Evolutionary conservation across 2,329 filamentous ascomycete genomes (phyloP).

Genomic region (Stagonosporopsis tanaceti): DNA sequence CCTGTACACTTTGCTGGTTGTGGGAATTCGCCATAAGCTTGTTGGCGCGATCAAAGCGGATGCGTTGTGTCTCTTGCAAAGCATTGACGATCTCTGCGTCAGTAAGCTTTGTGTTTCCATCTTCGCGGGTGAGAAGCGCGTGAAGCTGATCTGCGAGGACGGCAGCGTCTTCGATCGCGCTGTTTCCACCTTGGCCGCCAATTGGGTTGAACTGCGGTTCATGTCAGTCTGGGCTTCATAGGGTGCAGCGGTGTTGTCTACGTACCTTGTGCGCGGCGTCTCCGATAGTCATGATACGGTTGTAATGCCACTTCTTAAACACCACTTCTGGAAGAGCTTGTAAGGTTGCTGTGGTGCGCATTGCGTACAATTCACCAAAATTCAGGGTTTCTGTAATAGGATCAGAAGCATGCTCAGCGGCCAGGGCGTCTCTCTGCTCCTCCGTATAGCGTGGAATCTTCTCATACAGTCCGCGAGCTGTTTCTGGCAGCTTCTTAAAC

Average conservation of each 20-base stretch:
- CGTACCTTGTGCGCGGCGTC: constrained; percentile 52
- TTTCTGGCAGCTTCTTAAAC: not conserved
- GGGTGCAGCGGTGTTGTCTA: constrained; percentile 6
- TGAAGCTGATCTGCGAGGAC: constrained; percentile 45
- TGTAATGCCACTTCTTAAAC: constrained; percentile 51
- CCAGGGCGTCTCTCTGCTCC: constrained; percentile 1
- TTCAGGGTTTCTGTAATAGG: not conserved
- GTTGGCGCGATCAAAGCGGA: not conserved
- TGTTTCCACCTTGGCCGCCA: constrained; percentile 52
- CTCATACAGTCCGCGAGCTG: not conserved
- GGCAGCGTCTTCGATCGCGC: constrained; percentile 53
- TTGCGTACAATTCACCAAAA: constrained; percentile 30
- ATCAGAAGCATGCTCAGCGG: not conserved
- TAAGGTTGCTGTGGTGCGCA: constrained; percentile 23
- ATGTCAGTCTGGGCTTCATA: not conserved
- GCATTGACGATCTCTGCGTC: not conserved
- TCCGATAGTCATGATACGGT: constrained; percentile 40
- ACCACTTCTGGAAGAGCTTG: constrained; percentile 48
- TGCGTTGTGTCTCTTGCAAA: constrained; percentile 2
- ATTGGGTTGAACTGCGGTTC: constrained; percentile 20
- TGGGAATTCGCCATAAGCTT: not conserved
- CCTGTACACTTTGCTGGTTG: not conserved
- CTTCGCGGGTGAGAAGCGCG: not conserved
- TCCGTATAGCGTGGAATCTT: not conserved
- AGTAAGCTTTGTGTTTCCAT: too few species aligned